Base-by-base conservation (phyloP, 345 rosid species). In the Brassica juncea region DNA sequence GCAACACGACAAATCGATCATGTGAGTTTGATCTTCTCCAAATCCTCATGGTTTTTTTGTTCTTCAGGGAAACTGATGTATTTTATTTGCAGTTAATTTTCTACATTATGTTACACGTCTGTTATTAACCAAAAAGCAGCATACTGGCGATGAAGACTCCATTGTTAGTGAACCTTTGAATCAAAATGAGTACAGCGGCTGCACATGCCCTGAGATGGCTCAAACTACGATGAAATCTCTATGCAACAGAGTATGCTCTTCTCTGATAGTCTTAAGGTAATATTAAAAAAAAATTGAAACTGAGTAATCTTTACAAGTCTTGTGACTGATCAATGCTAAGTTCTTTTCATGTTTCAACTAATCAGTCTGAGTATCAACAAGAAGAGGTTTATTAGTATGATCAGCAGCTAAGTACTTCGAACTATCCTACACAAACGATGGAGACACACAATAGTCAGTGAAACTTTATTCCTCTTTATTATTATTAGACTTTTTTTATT, bases 351-450 rank as follows among this genome's bases (percentile, higher is more conserved):
- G n/a, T 10, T 57, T 34, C 61, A 4, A 52, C 3, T 4, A 58
- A 59, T 19, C 12, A 42, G 68, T 67, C 66, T 25, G 73, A 16
- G 11, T 15, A n/a, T 11, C 4, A 58, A 59, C 68, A 68, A 30
- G 19, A 11, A 2, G 39, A 59, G 35, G 31, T 32, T 32, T 32
- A 6, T 37, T 37, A 8, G 8, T 37, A 37, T 42, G 52, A 21
- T 88, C 98, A 60, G 98, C 98, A 57, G 98, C 97, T 0, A 97
- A 94, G 84, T 94, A 94, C 83, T 94, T 92, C 58, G 98, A 94
- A 70, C 72, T 90, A 44, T 92, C 98, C 19, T 94, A 90, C 84
- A 80, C 89, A 58, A 87, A 88, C 21, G 97, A 94, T 74, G 90
- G 85, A 77, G 93, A 94, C 68, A 92, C 92, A 83, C 91, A 92